Evolutionary conservation across 2,329 filamentous ascomycete genomes (phyloP).

Genomic region (Tolypocladium nubicola): DNA sequence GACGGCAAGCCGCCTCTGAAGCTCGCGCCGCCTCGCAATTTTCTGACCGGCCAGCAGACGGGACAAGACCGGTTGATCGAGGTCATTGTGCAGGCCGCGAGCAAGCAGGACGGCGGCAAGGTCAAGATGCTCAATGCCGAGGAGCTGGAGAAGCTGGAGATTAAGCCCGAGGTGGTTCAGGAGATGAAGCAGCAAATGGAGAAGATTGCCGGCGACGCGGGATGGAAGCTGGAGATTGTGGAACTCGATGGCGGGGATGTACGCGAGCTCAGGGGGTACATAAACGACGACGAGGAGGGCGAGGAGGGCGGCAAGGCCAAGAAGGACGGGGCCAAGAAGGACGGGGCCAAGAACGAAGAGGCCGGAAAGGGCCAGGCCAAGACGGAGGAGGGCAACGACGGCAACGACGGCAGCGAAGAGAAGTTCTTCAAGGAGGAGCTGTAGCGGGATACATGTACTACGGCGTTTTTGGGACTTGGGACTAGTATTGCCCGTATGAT

Average conservation of each 20-base stretch:
- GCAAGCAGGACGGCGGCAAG: slow-evolving; percentile 49
- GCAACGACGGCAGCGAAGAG: slow-evolving; percentile 36
- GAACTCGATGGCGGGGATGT: slow-evolving; percentile 48
- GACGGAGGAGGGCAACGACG: neutral
- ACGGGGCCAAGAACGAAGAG: slow-evolving; percentile 3
- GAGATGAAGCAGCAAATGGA: slow-evolving; percentile 58
- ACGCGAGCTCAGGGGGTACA: slow-evolving; percentile 57
- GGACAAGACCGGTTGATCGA: slow-evolving; percentile 23
- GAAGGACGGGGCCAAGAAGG: slow-evolving; percentile 15
- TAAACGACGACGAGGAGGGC: slow-evolving; percentile 41
- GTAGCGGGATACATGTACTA: slow-evolving; percentile 12
- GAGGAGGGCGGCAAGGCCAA: slow-evolving; percentile 1
- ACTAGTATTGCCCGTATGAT: neutral
- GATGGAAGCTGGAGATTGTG: slow-evolving; percentile 74
- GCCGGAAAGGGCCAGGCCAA: neutral
- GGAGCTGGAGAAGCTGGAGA: slow-evolving; percentile 56
- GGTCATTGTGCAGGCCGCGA: slow-evolving; percentile 32
- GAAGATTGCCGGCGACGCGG: slow-evolving; percentile 56
- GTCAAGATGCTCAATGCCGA: slow-evolving; percentile 51
- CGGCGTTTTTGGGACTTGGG: neutral
- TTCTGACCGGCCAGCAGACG: slow-evolving; percentile 16
- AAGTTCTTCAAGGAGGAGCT: slow-evolving; percentile 43
- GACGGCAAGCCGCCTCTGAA: slow-evolving; percentile 35
- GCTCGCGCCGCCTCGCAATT: slow-evolving; percentile 33
- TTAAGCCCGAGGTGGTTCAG: slow-evolving; percentile 58